Percentiles rank a stretch among this genome's conserved stretches.
Evolutionary conservation across 2,329 filamentous ascomycete genomes (phyloP).

Genomic region (Trichoderma sp.): DNA sequence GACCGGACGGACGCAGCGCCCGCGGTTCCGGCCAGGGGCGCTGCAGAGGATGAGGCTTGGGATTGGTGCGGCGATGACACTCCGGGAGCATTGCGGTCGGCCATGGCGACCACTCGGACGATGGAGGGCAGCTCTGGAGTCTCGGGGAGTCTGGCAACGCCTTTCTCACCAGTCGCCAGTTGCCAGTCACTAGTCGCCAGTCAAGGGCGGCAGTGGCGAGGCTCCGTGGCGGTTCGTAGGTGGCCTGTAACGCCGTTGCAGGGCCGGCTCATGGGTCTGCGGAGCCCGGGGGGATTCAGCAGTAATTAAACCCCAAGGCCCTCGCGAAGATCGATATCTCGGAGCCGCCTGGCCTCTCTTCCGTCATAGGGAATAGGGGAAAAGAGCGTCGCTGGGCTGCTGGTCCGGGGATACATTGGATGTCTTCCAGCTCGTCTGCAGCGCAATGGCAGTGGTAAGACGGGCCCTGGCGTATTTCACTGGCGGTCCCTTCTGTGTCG

Average conservation of each 20-base stretch:
- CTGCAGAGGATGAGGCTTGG: constrained; percentile 52
- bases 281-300: constrained; percentile 7
- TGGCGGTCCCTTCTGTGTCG: constrained; percentile 18
- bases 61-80: constrained; percentile 45
- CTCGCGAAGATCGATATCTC: constrained; percentile 23
- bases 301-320: constrained; percentile 21
- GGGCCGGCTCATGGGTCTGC: constrained; percentile 14
- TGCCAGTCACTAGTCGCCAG: too few relatives aligned
- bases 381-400: constrained; percentile 21
- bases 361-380: constrained; percentile 27
- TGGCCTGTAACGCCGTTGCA: constrained; percentile 1
- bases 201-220: constrained; percentile 13
- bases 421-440: neutral
- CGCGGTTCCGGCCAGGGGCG: constrained; percentile 47
- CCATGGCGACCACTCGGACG: constrained; percentile 43
- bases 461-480: neutral
- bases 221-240: constrained; percentile 14
- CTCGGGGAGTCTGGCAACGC: constrained; percentile 33
- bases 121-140: constrained; percentile 39
- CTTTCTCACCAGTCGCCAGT: constrained; percentile 39
- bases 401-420: constrained; percentile 17
- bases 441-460: constrained; percentile 7
- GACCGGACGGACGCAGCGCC: constrained; percentile 49
- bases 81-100: constrained; percentile 39
- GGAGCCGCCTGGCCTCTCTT: constrained; percentile 20